These are phyloP conservation scores for Aspergillus caelatus DNA, from an alignment of 2,329 filamentous ascomycete genomes.

Conservation along the genomic window DNA sequence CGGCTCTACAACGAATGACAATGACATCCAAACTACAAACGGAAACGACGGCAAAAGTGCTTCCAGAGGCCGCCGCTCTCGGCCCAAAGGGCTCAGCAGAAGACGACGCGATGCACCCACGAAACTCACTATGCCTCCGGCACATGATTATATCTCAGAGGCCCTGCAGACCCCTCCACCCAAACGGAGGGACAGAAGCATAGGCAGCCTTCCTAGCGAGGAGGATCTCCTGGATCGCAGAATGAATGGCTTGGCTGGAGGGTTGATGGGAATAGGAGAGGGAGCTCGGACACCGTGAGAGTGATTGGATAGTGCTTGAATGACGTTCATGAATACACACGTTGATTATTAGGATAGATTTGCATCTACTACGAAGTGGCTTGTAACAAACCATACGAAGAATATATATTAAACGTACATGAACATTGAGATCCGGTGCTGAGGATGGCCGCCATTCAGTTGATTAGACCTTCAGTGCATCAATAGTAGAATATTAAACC, in stretches of 20 bases:
- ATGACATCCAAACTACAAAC: conserved; percentile 1
- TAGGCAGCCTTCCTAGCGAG: conserved; percentile 57
- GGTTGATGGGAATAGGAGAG: conserved; percentile 52
- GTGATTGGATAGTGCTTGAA: background rate
- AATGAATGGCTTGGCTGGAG: conserved; percentile 58
- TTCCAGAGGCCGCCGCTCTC: conserved; percentile 15
- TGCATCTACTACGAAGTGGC: too few species aligned
- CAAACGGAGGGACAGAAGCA: conserved; percentile 44
- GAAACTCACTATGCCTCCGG: conserved; percentile 22
- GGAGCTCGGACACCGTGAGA: conserved; percentile 36
- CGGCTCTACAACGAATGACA: background rate
- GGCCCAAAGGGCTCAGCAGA: conserved; percentile 12
- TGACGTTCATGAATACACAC: background rate
- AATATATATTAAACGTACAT: background rate
- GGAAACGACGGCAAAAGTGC: conserved; percentile 7
- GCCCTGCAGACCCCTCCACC: conserved; percentile 22
- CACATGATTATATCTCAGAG: conserved; percentile 23
- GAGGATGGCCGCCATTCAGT: too few species aligned
- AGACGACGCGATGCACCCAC: conserved; percentile 20
- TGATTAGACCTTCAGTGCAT: too few species aligned
- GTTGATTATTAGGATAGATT: background rate
- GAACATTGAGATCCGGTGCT: too few species aligned
- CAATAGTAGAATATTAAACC: too few species aligned
- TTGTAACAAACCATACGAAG: background rate
- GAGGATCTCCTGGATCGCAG: conserved; percentile 59